Conservation (phyloP, 2,329 filamentous ascomycete species). For the Penicillium occitanis region DNA sequence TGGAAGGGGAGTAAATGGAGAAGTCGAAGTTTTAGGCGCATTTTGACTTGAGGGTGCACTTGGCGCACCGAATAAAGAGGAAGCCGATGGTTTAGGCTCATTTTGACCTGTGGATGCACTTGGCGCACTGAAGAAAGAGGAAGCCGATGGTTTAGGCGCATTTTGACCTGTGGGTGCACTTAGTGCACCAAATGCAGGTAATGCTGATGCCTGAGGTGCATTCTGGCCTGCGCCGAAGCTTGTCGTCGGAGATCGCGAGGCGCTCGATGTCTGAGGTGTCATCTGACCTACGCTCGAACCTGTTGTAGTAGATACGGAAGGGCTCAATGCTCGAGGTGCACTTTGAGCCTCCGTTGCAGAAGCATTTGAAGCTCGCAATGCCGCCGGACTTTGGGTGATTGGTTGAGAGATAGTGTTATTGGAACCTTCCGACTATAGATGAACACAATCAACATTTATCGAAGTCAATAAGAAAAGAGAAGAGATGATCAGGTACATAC, state of each 20-base stretch:
- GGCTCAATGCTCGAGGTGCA: neutral
- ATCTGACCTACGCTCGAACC: neutral
- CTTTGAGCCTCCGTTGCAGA: neutral
- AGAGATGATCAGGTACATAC: neutral
- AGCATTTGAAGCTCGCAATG: neutral
- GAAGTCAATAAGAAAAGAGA: neutral
- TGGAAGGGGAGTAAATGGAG: too few relatives aligned
- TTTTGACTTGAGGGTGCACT: too few relatives aligned
- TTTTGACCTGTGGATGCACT: too few relatives aligned
- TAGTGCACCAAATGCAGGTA: too few relatives aligned
- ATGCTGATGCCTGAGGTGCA: too few relatives aligned
- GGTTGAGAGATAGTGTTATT: neutral
- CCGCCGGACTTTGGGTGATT: neutral
- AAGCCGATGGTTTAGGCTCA: too few relatives aligned
- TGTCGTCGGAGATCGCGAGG: neutral
- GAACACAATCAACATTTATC: neutral
- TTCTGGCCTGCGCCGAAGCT: neutral
- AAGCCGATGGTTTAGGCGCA: too few relatives aligned
- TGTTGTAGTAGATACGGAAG: neutral
- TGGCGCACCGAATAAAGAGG: too few relatives aligned
- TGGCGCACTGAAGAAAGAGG: too few relatives aligned
- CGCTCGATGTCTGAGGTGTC: neutral
- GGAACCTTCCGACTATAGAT: neutral
- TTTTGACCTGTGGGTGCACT: too few relatives aligned
- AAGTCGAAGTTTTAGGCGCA: too few relatives aligned